A percentile compares a stretch with the other conserved stretches of the same genome.
These are phyloP conservation scores for Coelastrella sp. DNA, from an alignment of 139 green algal genomes.

Conservation along the genomic window DNA sequence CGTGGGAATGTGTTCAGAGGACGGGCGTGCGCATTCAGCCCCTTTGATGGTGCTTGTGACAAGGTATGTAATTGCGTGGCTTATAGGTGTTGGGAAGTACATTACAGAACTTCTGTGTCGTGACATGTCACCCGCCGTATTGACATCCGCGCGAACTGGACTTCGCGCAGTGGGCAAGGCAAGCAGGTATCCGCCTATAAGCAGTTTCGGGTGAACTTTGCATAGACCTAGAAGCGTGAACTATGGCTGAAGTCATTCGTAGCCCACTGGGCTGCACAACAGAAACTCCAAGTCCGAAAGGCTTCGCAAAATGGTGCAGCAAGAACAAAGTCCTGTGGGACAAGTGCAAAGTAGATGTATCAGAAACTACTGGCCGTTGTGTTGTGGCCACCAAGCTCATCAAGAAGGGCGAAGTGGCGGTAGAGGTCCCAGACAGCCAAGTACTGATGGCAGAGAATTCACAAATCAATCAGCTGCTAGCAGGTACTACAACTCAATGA, in stretches of 20 bases:
- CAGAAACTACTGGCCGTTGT: slow-evolving; percentile 25
- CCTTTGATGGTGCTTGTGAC: too few species aligned
- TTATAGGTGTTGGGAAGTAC: too few species aligned
- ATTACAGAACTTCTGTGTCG: not conserved
- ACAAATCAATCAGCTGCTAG: slow-evolving; percentile 57
- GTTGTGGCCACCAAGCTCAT: slow-evolving; percentile 58
- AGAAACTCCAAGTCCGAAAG: not conserved
- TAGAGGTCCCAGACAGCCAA: slow-evolving; percentile 65
- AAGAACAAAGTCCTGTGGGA: slow-evolving; percentile 28
- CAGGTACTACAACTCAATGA: slow-evolving; percentile 13
- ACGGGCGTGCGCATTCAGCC: too few species aligned
- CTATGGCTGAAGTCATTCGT: not conserved
- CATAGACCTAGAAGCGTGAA: too few species aligned
- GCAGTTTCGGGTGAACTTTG: too few species aligned
- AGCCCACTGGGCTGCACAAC: slow-evolving; percentile 48
- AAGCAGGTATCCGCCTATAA: too few species aligned
- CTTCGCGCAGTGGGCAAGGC: not conserved
- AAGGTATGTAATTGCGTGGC: too few species aligned
- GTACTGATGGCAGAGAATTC: slow-evolving; percentile 72
- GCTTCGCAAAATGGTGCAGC: slow-evolving; percentile 40
- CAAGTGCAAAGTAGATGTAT: slow-evolving; percentile 10
- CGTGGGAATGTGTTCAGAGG: too few species aligned
- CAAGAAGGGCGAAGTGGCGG: slow-evolving; percentile 64
- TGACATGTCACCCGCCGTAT: slow-evolving; percentile 1
- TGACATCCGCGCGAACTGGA: not conserved